Percentiles rank a stretch among this genome's conserved stretches.
Evolutionary conservation across 305 asterid genomes (phyloP).

Genomic region (Caryopteris hybrid): DNA sequence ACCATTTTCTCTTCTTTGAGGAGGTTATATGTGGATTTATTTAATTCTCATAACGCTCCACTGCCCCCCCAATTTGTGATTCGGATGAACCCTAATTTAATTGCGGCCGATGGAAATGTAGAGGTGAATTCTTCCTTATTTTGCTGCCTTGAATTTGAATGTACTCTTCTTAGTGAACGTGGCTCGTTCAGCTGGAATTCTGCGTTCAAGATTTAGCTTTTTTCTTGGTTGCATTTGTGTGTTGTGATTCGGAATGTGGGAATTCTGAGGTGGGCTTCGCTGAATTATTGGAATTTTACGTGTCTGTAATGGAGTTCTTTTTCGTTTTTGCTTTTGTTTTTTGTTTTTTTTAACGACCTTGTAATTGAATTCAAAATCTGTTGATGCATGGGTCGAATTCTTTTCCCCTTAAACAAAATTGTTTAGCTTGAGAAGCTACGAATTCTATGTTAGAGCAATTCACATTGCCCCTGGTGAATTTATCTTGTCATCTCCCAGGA

Average conservation of each 20-base stretch:
- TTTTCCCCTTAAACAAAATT: not conserved
- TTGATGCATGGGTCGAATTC: slow-evolving; percentile 11
- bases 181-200: slow-evolving; percentile 18
- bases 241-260: slow-evolving; percentile 17
- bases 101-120: slow-evolving; percentile 33
- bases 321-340: not conserved
- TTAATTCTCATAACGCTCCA: slow-evolving; percentile 4
- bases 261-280: slow-evolving; percentile 24
- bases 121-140: slow-evolving; percentile 20
- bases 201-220: not conserved
- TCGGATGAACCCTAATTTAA: slow-evolving; percentile 38
- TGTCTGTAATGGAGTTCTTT: not conserved
- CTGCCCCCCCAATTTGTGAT: slow-evolving; percentile 13
- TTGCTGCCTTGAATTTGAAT: not conserved
- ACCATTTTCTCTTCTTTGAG: not conserved
- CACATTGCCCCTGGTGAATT: not conserved
- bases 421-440: slow-evolving; percentile 15
- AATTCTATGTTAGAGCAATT: not conserved
- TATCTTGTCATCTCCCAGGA: not conserved
- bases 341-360: not conserved
- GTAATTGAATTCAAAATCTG: slow-evolving; percentile 8
- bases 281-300: not conserved
- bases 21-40: slow-evolving; percentile 6
- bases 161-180: not conserved
- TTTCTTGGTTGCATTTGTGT: slow-evolving; percentile 11